Evolutionary conservation across 352 stramenopile genomes (phyloP), one percentile per base, ranked within the genome.

Genomic region (Phytophthora colocasiae): DNA sequence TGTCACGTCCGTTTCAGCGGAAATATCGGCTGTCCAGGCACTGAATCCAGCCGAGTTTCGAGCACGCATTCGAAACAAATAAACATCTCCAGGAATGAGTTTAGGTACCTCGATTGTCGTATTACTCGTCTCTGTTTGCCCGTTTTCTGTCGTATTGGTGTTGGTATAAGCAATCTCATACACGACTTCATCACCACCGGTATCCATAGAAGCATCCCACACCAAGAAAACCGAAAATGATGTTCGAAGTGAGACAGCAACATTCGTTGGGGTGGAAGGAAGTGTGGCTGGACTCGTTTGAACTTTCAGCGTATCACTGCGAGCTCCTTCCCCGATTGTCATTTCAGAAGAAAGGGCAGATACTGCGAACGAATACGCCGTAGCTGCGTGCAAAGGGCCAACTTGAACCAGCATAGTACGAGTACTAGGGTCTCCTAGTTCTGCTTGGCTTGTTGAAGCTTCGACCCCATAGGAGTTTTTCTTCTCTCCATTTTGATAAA

Each of bases 401-500:
- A 89, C 24, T 3, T 65, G 51, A 1, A 67, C 46, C 34, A 83
- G 45, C 6, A 60, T 63, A 5, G 34, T 70, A 14, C 65, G 66
- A 2, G 14, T 53, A 8, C 32, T 61, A 34, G 31, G 22, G 1
- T 65, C 34, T 14, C 59, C 65, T 12, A 58, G 5, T 19, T 26
- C n/a, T 24, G 58, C 44, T 63, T 69, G 65, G 54, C 26, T 41
- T 1, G 2, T 50, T 58, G 12, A 57, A 61, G 31, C 8, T 36
- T 29, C 50, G 8, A 67, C 26, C 2, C 60, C 68, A 62, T 5
- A 68, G 41, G 9, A 12, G 3, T 10, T 36, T 36, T 36, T 36
- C 3, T 14, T 36, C 31, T 36, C 31, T 10, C 63, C 77, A 50
- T 91, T 64, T 62, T 80, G 80, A 47, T 83, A 89, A 8, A 91